These are phyloP conservation scores for Cercis canadensis DNA, from an alignment of 306 rosid genomes.

Conservation along the genomic window DNA sequence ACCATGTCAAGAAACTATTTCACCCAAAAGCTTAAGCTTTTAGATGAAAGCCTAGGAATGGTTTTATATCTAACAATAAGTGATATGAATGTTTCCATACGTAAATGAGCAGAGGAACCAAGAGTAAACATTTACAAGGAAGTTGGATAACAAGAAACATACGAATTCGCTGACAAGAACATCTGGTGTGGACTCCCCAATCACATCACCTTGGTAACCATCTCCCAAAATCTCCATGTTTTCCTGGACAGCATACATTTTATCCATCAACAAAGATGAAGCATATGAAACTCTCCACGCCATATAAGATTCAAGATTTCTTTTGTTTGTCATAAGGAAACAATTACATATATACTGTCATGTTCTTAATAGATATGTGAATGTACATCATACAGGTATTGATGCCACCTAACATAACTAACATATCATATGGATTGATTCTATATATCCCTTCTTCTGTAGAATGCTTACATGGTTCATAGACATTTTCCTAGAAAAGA, in stretches of 20 bases:
- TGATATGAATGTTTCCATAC: not conserved
- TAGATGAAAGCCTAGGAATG: too few relatives aligned
- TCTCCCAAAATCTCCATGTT: slow-evolving; percentile 76
- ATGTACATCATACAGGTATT: not conserved
- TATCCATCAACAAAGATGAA: slow-evolving; percentile 34
- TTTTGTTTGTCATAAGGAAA: slow-evolving; percentile 4
- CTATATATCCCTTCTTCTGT: too few relatives aligned
- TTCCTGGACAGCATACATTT: slow-evolving; percentile 61
- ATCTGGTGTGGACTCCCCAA: slow-evolving; percentile 96
- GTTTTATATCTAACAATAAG: too few relatives aligned
- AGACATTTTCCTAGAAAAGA: too few relatives aligned
- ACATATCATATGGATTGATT: too few relatives aligned
- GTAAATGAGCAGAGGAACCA: slow-evolving; percentile 9
- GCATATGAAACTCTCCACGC: slow-evolving; percentile 9
- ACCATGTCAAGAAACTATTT: too few relatives aligned
- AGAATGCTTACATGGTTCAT: not conserved
- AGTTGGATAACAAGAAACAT: slow-evolving; percentile 38
- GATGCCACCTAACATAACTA: not conserved
- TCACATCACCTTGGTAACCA: slow-evolving; percentile 82
- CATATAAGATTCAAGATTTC: slow-evolving; percentile 3
- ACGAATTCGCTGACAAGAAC: slow-evolving; percentile 88
- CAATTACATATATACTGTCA: not conserved
- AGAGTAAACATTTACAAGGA: slow-evolving; percentile 17
- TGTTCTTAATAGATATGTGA: not conserved
- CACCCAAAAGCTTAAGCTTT: too few relatives aligned